These are phyloP conservation scores for Cucumis variabilis DNA, from an alignment of 331 rosid species.

Conservation along the genomic window DNA sequence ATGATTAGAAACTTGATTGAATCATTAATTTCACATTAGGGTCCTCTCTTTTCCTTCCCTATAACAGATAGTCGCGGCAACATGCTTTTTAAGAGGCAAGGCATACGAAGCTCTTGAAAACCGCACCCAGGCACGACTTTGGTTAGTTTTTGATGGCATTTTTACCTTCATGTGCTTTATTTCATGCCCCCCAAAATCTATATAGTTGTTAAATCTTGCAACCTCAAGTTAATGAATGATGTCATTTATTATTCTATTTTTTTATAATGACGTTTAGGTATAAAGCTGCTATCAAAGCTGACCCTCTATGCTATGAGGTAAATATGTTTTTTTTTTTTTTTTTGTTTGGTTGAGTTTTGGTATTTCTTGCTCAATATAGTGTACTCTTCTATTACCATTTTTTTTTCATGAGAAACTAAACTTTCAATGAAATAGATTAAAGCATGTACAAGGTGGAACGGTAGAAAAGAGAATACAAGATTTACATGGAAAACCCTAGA, in stretches of 20 bases:
- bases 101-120: conserved; percentile 95
- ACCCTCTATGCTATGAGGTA: conserved; percentile 99
- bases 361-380: not conserved
- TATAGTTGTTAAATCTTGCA: not conserved
- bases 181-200: not conserved
- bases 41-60: conserved; percentile 30
- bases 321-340: not conserved
- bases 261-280: conserved; percentile 58
- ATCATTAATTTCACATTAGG: conserved; percentile 22
- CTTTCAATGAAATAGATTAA: too few species aligned
- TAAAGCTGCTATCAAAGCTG: conserved; percentile 94
- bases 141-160: conserved; percentile 56
- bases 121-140: conserved; percentile 85
- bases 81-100: conserved; percentile 89
- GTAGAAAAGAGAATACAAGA: too few species aligned
- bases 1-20: too few species aligned
- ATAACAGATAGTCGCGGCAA: conserved; percentile 87
- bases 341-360: not conserved
- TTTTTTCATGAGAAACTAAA: too few species aligned
- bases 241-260: not conserved
- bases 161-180: conserved; percentile 14
- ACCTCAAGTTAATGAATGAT: not conserved
- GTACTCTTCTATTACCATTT: not conserved
- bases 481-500: too few species aligned
- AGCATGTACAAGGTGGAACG: too few species aligned